These are phyloP conservation scores for Pneumocystis canis DNA, from an alignment of 1,139 yeast species.

Conservation along the genomic window DNA sequence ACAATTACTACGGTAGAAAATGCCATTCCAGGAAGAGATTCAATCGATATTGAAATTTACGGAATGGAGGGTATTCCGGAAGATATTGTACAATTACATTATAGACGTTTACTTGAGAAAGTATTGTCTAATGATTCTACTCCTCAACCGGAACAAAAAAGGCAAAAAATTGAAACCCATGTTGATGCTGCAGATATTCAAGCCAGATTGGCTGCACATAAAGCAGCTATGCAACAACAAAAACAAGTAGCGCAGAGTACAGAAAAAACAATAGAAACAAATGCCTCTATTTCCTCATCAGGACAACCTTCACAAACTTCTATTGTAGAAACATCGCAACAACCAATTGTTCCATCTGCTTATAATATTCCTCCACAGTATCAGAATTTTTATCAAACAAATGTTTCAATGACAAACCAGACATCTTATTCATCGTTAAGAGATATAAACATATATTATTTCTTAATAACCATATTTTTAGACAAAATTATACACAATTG, in stretches of 20 bases:
- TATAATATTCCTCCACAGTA: not conserved
- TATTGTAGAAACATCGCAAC: not conserved
- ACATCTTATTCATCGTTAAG: not conserved
- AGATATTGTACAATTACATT: conserved; percentile 13
- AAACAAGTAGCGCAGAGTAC: not conserved
- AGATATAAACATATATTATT: not conserved
- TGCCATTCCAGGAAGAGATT: conserved; percentile 16
- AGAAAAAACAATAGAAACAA: not conserved
- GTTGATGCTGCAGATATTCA: conserved; percentile 2
- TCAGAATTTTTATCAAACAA: not conserved
- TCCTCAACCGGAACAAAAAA: conserved; percentile 2
- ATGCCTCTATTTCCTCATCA: not conserved
- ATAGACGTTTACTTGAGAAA: conserved; percentile 9
- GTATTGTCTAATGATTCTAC: conserved; percentile 8
- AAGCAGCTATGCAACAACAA: conserved; percentile 1
- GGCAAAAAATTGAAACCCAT: not conserved
- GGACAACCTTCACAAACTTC: not conserved
- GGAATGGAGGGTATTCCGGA: conserved; percentile 17
- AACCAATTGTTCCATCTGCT: not conserved
- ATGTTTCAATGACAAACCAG: not conserved
- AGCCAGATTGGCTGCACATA: conserved; percentile 2
- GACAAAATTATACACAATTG: not conserved
- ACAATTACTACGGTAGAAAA: conserved; percentile 13
- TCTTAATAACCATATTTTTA: not conserved
- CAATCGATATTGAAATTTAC: conserved; percentile 15